phyloP scores from a whole-genome alignment of 1,284 basidiomycete genomes.

The Heterobasidion occidentale region DNA sequence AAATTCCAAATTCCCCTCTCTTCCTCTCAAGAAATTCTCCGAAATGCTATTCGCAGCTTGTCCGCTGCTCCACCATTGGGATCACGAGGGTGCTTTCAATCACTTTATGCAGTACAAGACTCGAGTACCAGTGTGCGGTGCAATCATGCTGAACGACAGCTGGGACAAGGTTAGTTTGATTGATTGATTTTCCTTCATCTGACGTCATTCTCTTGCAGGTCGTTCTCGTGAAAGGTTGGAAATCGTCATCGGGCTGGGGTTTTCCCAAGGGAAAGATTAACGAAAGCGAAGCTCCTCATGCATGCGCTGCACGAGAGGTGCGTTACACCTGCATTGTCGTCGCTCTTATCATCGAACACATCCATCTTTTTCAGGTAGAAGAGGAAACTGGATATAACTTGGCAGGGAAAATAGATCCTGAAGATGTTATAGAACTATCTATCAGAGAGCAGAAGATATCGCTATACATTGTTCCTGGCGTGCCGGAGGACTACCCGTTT shows the following conservation, averaged over 20 bases:
- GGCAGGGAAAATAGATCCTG: constrained; percentile 56
- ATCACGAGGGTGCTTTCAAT: constrained; percentile 76
- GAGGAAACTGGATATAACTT: constrained; percentile 95
- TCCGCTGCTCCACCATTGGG: constrained; percentile 75
- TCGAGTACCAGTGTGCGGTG: constrained; percentile 97
- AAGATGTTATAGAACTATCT: constrained; percentile 78
- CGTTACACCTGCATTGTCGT: constrained; percentile 14
- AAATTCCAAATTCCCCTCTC: constrained; percentile 82
- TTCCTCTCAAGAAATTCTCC: constrained; percentile 92
- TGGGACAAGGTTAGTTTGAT: constrained; percentile 78
- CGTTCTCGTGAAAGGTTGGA: constrained; percentile 96
- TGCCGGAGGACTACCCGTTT: constrained; percentile 88
- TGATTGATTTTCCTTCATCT: constrained; percentile 3
- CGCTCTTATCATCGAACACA: neutral
- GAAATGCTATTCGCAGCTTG: constrained; percentile 83
- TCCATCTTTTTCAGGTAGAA: constrained; percentile 53
- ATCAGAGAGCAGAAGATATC: constrained; percentile 89
- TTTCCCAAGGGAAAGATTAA: constrained; percentile 99
- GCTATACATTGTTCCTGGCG: constrained; percentile 84
- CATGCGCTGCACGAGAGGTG: constrained; percentile 89
- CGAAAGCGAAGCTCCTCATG: constrained; percentile 76
- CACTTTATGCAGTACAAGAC: constrained; percentile 95
- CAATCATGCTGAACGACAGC: constrained; percentile 86
- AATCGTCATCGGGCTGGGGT: constrained; percentile 93
- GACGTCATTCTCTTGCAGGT: constrained; percentile 42